Base-by-base conservation (phyloP, 306 rosid genomes). In the Quercus robur region DNA sequence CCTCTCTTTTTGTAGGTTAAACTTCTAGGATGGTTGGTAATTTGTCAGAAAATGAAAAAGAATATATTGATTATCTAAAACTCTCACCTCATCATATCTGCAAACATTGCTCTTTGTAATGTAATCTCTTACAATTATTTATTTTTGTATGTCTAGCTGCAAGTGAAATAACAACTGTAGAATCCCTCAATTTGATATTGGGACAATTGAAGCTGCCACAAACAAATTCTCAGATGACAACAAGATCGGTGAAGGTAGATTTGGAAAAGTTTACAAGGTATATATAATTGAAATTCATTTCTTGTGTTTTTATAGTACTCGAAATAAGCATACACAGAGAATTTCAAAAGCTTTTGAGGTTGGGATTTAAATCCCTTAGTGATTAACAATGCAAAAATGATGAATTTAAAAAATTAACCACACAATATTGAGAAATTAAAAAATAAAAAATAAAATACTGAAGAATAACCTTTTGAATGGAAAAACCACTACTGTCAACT, bases 191-290 rank as follows among this genome's bases (percentile, higher is more conserved):
- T 80, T 64, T 74, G 64, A 68, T 62, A 74, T 73, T 5, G 57
- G 10, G 17, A 84, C 74, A 6, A 73, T 81, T 52, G 62, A 68
- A 51, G 75, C 56, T 5, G 82, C 85, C 18, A 84, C 85, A 26
- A 61, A 74, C 14, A 69, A 67, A 2, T 81, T 84, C 61, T 74
- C 82, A 11, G 30, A 49, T 33, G 28, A 51, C 11, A 77, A 81
- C 57, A 84, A 13, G 73, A 20, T 84, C 3, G 80, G 85, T 18
- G 58, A 59, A 61, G 87, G 87, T 11, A 80, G 85, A 25, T 81
- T 75, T 62, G 77, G 84, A 15, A 72, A 46, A 26, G 84, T 81
- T 20, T 81, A 70, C 30, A 81, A 76, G 84, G 84, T 59, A 62
- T 6, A 1, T 10, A 62, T 62, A 15, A 0, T 33, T 33, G 41